Evolutionary conservation across 2,329 filamentous ascomycete species (phyloP).

Genomic region (Akanthomyces uredinophilus): DNA sequence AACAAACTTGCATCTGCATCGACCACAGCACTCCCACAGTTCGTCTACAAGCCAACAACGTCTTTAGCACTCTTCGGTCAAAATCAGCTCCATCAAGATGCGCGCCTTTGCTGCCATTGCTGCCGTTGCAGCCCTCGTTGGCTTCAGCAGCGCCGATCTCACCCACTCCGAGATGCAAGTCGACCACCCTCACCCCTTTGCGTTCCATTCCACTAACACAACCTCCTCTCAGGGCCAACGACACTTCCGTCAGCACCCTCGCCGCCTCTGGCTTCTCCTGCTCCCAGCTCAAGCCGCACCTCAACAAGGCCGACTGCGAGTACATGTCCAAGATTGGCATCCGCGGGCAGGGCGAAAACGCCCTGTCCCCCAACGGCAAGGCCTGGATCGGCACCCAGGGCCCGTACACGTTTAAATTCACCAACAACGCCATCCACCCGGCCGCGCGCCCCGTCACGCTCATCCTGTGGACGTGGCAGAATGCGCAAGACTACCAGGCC

Average conservation of each 20-base stretch:
- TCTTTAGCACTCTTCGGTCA: neutral
- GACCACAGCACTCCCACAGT: neutral
- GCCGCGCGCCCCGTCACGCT: constrained; percentile 20
- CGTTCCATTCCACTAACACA: neutral
- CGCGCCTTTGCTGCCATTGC: neutral
- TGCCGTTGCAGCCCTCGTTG: neutral
- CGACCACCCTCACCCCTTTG: neutral
- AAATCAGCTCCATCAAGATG: neutral
- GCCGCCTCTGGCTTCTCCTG: constrained; percentile 9
- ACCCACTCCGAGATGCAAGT: neutral
- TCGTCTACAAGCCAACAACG: neutral
- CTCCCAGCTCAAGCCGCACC: constrained; percentile 17
- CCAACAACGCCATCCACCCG: constrained; percentile 20
- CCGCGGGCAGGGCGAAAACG: constrained; percentile 22
- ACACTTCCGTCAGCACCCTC: neutral
- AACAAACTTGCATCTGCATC: neutral
- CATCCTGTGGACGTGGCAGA: constrained; percentile 23
- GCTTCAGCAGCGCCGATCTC: neutral
- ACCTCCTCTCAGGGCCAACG: neutral
- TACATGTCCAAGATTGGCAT: constrained; percentile 25
- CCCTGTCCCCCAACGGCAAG: constrained; percentile 17
- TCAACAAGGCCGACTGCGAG: constrained; percentile 22
- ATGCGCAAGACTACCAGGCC: constrained; percentile 19
- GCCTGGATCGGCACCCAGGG: constrained; percentile 27
- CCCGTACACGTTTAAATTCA: constrained; percentile 26